Conservation (phyloP, 225 moss, liverwort and hornwort species). For the Bryum argenteum region DNA sequence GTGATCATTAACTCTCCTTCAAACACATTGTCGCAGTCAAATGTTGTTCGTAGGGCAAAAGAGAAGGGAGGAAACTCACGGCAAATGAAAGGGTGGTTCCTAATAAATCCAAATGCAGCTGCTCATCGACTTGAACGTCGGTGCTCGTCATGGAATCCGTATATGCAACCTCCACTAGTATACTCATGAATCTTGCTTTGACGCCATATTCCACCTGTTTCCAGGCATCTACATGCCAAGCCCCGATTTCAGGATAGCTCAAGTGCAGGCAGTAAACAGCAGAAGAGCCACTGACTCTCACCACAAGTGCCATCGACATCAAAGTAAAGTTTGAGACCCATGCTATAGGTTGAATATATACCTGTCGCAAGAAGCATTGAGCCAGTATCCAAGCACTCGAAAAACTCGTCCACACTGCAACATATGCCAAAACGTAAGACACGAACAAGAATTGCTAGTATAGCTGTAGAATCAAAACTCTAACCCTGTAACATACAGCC, state of each 20-base stretch:
- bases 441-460: conserved; percentile 8
- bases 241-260: conserved; percentile 17
- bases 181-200: conserved; percentile 71
- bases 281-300: conserved; percentile 9
- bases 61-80: conserved; percentile 51
- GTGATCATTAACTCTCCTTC: neutral
- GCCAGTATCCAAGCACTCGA: conserved; percentile 96
- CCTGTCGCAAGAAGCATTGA: conserved; percentile 77
- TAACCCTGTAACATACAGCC: conserved; percentile 11
- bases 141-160: conserved; percentile 33
- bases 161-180: conserved; percentile 67
- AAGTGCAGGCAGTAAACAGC: neutral
- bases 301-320: conserved; percentile 23
- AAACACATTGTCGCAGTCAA: conserved; percentile 11
- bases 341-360: conserved; percentile 32
- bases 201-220: conserved; percentile 94
- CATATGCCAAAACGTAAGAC: conserved; percentile 12
- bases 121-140: conserved; percentile 46
- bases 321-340: conserved; percentile 2
- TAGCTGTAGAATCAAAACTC: neutral
- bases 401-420: conserved; percentile 97
- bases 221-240: conserved; percentile 59
- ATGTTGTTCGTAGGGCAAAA: neutral
- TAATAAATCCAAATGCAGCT: conserved; percentile 61
- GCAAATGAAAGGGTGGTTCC: conserved; percentile 61